Base-by-base conservation (phyloP, 106 monocot species). In the Dioscorea dumetorum region DNA sequence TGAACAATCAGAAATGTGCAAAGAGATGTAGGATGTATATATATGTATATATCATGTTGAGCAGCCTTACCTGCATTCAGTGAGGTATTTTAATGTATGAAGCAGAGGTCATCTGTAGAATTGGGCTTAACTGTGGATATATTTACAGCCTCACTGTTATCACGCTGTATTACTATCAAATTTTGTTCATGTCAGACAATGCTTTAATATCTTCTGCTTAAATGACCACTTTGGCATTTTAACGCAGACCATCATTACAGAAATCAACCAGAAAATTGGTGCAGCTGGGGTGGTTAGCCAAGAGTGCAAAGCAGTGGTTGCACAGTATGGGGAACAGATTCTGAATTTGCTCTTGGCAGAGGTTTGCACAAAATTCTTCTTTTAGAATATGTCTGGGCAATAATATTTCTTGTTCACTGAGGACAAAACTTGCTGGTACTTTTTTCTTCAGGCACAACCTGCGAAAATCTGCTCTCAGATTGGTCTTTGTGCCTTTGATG, bases 251-350 rank as follows among this genome's bases (percentile, higher is more conserved):
- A 71, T 88, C 35, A 68, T 97, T 64, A 54, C 86, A 63, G 86
- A 97, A 74, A 87, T 97, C 24, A 97, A 97, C 68, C 84, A 82
- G 51, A 82, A 87, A 52, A 92, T 97, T 66, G 97, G 92, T 74
- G 91, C 86, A 68, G 60, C 78, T 73, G 97, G 91, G 24, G 73
- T 85, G 62, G 86, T 85, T 69, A 92, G 89, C 76, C 78, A 92
- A 73, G 82, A 97, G 22, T 97, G 97, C 82, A 92, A 92, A 66
- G 17, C 80, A 50, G 71, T 92, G 15, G 82, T 92, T 72, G 74
- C 76, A 58, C 79, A 97, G 67, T 89, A 92, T 74, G 97, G 97
- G 28, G 52, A 86, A 68, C 67, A 80, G 56, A 97, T 97, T 49
- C 53, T 91, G 64, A 77, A 84, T 50, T 22, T 87, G 64, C 57